Evolutionary conservation across 2,329 filamentous ascomycete species (phyloP), one percentile per base, ranked within the genome.

Genomic region (Pseudocercospora fuligena): DNA sequence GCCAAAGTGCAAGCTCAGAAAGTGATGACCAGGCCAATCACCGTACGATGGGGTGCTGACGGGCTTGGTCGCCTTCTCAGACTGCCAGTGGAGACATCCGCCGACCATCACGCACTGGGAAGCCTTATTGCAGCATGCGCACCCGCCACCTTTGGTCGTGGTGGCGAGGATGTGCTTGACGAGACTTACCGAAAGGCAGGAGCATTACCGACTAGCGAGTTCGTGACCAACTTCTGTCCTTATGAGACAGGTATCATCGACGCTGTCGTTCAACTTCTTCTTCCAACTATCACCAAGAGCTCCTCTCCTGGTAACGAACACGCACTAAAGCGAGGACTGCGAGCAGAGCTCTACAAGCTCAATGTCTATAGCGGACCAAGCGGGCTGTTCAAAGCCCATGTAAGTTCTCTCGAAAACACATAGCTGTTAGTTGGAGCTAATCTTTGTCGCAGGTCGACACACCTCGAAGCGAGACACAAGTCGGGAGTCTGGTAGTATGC

Each of bases 151-250:
- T 87, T 87, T 69, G 85, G 85, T 0, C 68, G 70, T 7, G 77
- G 78, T 0, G 76, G 78, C 1, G 36, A 84, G 64, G 80, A 86
- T 65, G 78, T 87, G 0, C 73, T 82, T 2, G 85, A 88, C 65
- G 81, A 84, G 61, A 74, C 74, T 0, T 87, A 87, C 66, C 81
- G 86, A 16, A 84, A 83, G 64, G 86, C 86, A 0, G 73, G 75
- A 0, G 84, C 86, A 71, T 70, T 88, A n/a, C 81, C 86, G n/a
- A 67, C 74, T 0, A 57, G 75, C 0, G 67, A 74, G 0, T 89
- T 88, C 60, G 43, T 40, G 14, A 61, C 66, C 9, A 33, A 54
- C 29, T 64, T 66, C 58, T 69, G 66, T 47, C 64, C 66, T 1
- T 69, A 66, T 51, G 61, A 82, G 8, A 71, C 79, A 6, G 84